A percentile compares a stretch with the other conserved stretches of the same genome.
phyloP scores from a whole-genome alignment of 768 basidiomycete genomes.

The Cystofilobasidium macerans region DNA sequence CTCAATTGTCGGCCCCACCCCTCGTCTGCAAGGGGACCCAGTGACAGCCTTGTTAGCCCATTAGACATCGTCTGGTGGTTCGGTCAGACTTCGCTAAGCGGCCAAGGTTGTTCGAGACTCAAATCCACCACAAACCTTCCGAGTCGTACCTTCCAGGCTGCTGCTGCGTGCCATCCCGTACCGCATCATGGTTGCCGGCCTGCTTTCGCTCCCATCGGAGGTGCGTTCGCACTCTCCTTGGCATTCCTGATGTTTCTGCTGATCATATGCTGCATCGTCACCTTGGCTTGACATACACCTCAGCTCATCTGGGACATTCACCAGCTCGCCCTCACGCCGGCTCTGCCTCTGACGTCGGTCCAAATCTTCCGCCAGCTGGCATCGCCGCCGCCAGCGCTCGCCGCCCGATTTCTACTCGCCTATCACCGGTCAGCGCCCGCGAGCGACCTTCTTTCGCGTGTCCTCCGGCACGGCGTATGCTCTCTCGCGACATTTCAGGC shows the following conservation, averaged over 20 bases:
- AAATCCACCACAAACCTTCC: too few relatives aligned
- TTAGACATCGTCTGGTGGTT: too few relatives aligned
- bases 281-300: background rate
- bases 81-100: too few relatives aligned
- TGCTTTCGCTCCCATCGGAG: constrained; percentile 15
- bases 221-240: background rate
- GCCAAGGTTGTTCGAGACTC: too few relatives aligned
- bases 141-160: too few relatives aligned
- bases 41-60: too few relatives aligned
- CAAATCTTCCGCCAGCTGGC: constrained; percentile 49
- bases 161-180: too few relatives aligned
- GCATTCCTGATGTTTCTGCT: background rate
- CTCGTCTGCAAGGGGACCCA: too few relatives aligned
- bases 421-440: constrained; percentile 29
- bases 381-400: constrained; percentile 49
- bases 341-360: constrained; percentile 52
- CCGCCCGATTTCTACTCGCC: constrained; percentile 55
- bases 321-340: constrained; percentile 53
- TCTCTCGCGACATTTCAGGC: constrained; percentile 30
- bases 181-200: background rate
- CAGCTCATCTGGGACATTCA: constrained; percentile 75
- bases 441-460: constrained; percentile 29
- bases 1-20: too few relatives aligned
- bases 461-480: constrained; percentile 36
- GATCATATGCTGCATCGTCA: background rate